Percentiles rank a stretch among this genome's conserved stretches.
Conservation (phyloP, 306 rosid species). For the Myrica gale region DNA sequence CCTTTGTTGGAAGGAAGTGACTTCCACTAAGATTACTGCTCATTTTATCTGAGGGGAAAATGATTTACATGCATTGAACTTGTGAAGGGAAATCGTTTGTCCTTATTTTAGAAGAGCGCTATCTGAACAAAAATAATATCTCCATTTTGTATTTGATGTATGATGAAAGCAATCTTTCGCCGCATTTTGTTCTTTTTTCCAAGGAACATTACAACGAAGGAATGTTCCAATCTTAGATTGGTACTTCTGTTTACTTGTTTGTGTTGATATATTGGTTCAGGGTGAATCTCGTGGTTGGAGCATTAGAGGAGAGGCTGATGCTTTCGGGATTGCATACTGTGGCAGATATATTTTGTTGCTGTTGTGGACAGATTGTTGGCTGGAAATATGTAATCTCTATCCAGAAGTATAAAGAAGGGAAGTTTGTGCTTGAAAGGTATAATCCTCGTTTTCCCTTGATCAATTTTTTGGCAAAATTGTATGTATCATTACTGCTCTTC, state of each 20-base stretch:
- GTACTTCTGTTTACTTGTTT: slow-evolving; percentile 11
- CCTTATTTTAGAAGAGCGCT: background rate
- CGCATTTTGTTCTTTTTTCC: background rate
- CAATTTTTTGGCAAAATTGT: background rate
- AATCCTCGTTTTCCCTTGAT: slow-evolving; percentile 1
- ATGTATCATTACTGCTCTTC: background rate
- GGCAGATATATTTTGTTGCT: slow-evolving; percentile 81
- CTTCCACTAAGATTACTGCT: slow-evolving; percentile 16
- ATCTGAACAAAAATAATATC: background rate
- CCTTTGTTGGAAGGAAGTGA: background rate
- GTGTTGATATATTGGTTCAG: slow-evolving; percentile 36
- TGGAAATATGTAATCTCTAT: slow-evolving; percentile 83
- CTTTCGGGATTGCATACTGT: slow-evolving; percentile 81
- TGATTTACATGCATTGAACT: background rate
- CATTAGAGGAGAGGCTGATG: slow-evolving; percentile 71
- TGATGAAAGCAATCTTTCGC: background rate
- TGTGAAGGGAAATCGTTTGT: background rate
- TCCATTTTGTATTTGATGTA: background rate
- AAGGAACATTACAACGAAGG: background rate
- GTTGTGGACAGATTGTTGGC: slow-evolving; percentile 88
- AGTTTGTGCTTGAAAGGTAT: slow-evolving; percentile 93
- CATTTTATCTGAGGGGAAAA: background rate
- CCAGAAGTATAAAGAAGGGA: slow-evolving; percentile 91
- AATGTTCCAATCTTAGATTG: slow-evolving; percentile 20
- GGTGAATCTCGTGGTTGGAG: slow-evolving; percentile 62